phyloP scores from a whole-genome alignment of 768 basidiomycete species.

The Mycena galericulata region DNA sequence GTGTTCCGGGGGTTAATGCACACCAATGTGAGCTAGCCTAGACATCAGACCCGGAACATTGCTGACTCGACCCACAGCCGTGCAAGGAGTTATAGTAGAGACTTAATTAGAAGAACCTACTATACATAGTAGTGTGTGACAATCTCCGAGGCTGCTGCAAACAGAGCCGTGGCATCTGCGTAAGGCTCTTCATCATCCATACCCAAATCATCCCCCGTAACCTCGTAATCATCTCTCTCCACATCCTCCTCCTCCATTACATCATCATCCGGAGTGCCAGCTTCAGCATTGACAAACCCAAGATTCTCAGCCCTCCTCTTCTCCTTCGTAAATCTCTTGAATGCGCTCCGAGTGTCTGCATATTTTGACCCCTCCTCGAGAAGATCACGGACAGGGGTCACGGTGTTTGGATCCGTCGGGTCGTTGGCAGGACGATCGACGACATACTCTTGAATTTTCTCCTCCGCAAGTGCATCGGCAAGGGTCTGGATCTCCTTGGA shows the following conservation, averaged over 20 bases:
- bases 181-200: no score
- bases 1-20: not conserved
- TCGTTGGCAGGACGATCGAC: slow-evolving; percentile 8
- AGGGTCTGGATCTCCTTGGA: slow-evolving; percentile 15
- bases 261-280: not conserved
- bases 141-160: no score
- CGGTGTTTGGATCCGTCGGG: not conserved
- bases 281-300: not conserved
- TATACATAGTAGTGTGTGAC: no score
- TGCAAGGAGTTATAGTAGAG: no score
- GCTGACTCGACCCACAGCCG: no score
- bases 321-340: slow-evolving; percentile 24
- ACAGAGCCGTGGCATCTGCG: no score
- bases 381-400: slow-evolving; percentile 21
- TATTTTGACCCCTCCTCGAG: slow-evolving; percentile 30
- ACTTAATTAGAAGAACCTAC: no score
- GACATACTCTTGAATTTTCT: slow-evolving; percentile 26
- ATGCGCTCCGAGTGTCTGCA: slow-evolving; percentile 23
- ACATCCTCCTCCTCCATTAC: not conserved
- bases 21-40: no score
- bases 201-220: no score
- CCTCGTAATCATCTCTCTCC: slow-evolving; percentile 2
- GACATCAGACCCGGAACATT: no score
- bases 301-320: not conserved
- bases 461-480: slow-evolving; percentile 10